Percentiles rank a stretch among this genome's conserved stretches.
Evolutionary conservation across 2,329 filamentous ascomycete genomes (phyloP).

Genomic region (Neurospora crassa): DNA sequence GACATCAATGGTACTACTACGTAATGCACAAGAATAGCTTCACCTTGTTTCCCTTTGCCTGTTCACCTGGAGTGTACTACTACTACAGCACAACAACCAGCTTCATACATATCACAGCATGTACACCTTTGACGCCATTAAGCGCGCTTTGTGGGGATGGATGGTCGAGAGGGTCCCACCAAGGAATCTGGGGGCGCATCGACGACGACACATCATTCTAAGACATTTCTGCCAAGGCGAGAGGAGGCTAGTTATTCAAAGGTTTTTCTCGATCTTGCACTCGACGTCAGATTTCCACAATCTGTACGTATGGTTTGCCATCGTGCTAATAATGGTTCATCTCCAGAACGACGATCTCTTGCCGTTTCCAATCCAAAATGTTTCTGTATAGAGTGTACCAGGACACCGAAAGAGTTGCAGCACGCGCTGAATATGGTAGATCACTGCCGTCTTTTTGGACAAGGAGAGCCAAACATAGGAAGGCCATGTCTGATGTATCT

Average conservation of each 20-base stretch:
- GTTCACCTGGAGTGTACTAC: too few relatives aligned
- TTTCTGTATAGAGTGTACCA: too few relatives aligned
- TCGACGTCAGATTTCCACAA: not conserved
- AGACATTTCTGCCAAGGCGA: not conserved
- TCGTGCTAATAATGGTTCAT: not conserved
- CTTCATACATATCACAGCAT: too few relatives aligned
- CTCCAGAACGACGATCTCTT: not conserved
- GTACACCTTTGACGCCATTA: not conserved
- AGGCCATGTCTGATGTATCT: not conserved
- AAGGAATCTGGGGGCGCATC: not conserved
- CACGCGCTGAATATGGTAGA: not conserved
- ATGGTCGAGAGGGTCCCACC: not conserved
- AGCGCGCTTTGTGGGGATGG: not conserved
- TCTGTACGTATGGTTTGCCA: not conserved
- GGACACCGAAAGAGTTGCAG: not conserved
- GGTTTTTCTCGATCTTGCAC: not conserved
- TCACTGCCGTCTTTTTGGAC: not conserved
- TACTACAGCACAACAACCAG: not conserved
- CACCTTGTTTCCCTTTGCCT: not conserved
- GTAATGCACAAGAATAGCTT: not conserved
- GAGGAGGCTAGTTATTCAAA: not conserved
- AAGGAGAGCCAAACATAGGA: not conserved
- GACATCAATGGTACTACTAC: not conserved
- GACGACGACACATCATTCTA: too few relatives aligned
- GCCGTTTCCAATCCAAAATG: not conserved